These are phyloP conservation scores for Pilaira anomala DNA, from an alignment of 192 early-diverging fungal species.

Conservation along the genomic window DNA sequence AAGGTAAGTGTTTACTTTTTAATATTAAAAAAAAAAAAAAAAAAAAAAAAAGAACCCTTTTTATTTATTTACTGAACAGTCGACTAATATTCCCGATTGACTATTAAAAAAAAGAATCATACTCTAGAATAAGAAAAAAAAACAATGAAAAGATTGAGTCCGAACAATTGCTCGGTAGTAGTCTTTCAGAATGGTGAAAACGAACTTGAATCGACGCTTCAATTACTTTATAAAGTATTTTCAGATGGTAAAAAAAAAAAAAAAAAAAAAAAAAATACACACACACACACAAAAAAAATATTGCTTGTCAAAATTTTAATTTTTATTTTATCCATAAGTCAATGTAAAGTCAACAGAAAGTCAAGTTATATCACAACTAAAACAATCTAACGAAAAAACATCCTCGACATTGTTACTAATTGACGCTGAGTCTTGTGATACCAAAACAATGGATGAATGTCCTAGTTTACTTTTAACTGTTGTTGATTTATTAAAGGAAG, in stretches of 20 bases:
- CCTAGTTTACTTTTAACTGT: slow-evolving; percentile 13
- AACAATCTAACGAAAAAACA: slow-evolving; percentile 4
- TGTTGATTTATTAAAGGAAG: background rate
- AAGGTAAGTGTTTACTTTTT: too few relatives aligned
- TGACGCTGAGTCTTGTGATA: slow-evolving; percentile 8
- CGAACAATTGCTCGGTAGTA: slow-evolving; percentile 10
- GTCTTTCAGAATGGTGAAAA: background rate
- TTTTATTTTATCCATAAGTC: too few relatives aligned
- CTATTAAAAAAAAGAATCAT: background rate
- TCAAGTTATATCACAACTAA: slow-evolving; percentile 8
- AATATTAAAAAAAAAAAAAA: background rate
- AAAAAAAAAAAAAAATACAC: too few relatives aligned
- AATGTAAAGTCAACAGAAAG: background rate
- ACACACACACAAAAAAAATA: too few relatives aligned
- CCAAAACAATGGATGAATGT: background rate
- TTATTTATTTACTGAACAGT: too few relatives aligned
- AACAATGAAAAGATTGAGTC: slow-evolving; percentile 9
- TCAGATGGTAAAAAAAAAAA: slow-evolving; percentile 5
- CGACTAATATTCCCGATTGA: background rate
- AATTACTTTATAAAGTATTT: background rate
- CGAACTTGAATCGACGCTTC: background rate
- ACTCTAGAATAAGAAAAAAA: slow-evolving; percentile 7
- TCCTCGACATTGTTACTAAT: slow-evolving; percentile 9
- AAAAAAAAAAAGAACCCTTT: background rate
- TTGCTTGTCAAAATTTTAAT: too few relatives aligned